Evolutionary conservation across 176 grass and related monocot genomes (phyloP), one percentile per base, ranked within the genome.

Genomic region (Elymus sibiricus): DNA sequence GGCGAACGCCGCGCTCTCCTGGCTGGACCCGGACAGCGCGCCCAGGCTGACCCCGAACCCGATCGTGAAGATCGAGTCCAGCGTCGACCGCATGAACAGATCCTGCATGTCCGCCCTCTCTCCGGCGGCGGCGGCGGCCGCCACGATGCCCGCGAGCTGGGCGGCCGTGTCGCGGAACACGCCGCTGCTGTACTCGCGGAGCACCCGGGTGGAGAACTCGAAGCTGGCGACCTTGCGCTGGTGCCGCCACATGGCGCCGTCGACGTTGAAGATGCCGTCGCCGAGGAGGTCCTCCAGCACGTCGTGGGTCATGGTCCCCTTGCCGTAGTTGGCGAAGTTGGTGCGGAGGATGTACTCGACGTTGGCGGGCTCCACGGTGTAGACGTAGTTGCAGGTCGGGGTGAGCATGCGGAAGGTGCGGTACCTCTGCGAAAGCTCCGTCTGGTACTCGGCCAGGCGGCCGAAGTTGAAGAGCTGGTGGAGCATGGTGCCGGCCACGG

Each of bases 301-400:
- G 22, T 64, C 84, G 86, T 92, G 69, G 49, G 5, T 81, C 16
- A 60, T 64, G 65, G 27, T 44, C 6, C 90, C 96, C 87, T 97
- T 97, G 76, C 92, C 92, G 63, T 93, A 97, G 86, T 97, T 97
- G 32, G 44, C 17, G 65, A 95, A 97, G 76, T 97, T 97, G 89
- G 95, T 93, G 86, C 84, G 93, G 70, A 97, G 95, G 76, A 97
- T 86, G 87, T 95, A 84, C 58, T 97, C 95, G 4, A 97, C 84
- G 49, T 91, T 91, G 55, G 64, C 82, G 1, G 90, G 95, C 42
- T 93, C 92, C 3, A 94, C 92, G 79, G 92, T 97, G 92, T 84
- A 94, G 22, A 94, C 63, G 47, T 93, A 91, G 74, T 75, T 94
- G 84, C 82, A 77, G 32, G 83, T 88, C 27, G 86, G 90, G 17